Evolutionary conservation across 208 protist genomes (phyloP).

Genomic region (Herpetomonas muscarum): DNA sequence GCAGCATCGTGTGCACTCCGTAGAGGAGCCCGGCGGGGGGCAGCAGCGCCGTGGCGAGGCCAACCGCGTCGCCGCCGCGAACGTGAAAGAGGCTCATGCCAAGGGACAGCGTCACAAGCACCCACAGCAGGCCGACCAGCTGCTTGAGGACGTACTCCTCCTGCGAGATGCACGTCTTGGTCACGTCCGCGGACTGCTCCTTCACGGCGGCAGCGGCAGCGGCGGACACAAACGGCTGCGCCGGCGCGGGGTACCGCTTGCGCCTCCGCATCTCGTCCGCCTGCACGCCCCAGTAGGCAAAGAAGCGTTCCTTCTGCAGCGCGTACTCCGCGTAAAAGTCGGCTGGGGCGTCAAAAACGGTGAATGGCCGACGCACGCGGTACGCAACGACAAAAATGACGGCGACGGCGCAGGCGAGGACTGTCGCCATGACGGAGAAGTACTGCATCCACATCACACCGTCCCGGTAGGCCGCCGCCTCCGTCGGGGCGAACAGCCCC

Average conservation of each 20-base stretch:
- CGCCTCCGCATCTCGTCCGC: neutral
- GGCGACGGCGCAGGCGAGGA: constrained; percentile 13
- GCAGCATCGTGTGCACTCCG: constrained; percentile 14
- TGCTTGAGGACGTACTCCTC: constrained; percentile 72
- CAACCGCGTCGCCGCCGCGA: constrained; percentile 3
- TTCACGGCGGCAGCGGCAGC: neutral
- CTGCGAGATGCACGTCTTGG: constrained; percentile 33
- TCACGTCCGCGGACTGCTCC: constrained; percentile 7
- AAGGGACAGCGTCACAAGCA: constrained; percentile 15
- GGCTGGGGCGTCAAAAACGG: constrained; percentile 29
- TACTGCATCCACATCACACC: constrained; percentile 35
- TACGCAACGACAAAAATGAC: constrained; percentile 28
- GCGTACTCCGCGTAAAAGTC: constrained; percentile 8
- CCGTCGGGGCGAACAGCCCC: constrained; percentile 5
- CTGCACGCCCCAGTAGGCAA: neutral
- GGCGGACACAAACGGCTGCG: neutral
- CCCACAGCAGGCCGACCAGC: constrained; percentile 24
- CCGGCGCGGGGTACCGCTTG: neutral
- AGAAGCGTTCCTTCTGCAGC: constrained; percentile 13
- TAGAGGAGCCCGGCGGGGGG: constrained; percentile 15
- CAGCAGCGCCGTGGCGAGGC: constrained; percentile 12
- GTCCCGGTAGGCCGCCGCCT: constrained; percentile 11
- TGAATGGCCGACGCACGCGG: constrained; percentile 26
- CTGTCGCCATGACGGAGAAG: constrained; percentile 13
- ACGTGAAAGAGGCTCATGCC: constrained; percentile 20